phyloP scores from a whole-genome alignment of 352 stramenopile genomes.

The Discostella stelligera region DNA sequence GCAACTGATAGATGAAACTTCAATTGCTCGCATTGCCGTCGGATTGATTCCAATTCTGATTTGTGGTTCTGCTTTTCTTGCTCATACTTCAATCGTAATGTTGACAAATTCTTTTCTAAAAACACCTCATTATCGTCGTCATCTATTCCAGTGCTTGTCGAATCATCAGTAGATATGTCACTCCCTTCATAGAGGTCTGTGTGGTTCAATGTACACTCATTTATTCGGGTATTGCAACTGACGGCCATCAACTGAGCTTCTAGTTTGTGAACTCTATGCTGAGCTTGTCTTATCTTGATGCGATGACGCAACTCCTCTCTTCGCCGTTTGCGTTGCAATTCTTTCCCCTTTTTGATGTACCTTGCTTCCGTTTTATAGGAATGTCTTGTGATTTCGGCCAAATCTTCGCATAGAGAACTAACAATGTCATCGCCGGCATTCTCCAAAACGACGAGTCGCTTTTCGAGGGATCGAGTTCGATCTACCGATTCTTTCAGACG shows the following conservation, averaged over 20 bases:
- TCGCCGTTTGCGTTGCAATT: slow-evolving; percentile 33
- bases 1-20: slow-evolving; percentile 47
- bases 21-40: slow-evolving; percentile 50
- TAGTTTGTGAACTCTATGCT: slow-evolving; percentile 27
- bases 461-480: slow-evolving; percentile 43
- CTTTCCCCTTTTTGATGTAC: slow-evolving; percentile 53
- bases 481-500: slow-evolving; percentile 38
- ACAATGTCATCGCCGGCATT: slow-evolving; percentile 53
- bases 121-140: slow-evolving; percentile 49
- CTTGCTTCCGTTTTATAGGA: slow-evolving; percentile 44
- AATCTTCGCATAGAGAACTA: slow-evolving; percentile 51
- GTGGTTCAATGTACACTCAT: neutral
- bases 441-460: slow-evolving; percentile 49
- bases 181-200: slow-evolving; percentile 8
- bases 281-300: slow-evolving; percentile 33
- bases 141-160: slow-evolving; percentile 14
- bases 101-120: slow-evolving; percentile 46
- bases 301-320: slow-evolving; percentile 32
- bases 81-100: slow-evolving; percentile 46
- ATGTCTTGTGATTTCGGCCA: slow-evolving; percentile 44
- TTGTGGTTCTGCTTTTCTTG: slow-evolving; percentile 42
- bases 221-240: slow-evolving; percentile 10
- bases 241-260: slow-evolving; percentile 33
- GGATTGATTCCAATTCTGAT: slow-evolving; percentile 41
- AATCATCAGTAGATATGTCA: slow-evolving; percentile 28